Conservation (phyloP, 1,284 basidiomycete species). For the Jaminaea rosea region DNA sequence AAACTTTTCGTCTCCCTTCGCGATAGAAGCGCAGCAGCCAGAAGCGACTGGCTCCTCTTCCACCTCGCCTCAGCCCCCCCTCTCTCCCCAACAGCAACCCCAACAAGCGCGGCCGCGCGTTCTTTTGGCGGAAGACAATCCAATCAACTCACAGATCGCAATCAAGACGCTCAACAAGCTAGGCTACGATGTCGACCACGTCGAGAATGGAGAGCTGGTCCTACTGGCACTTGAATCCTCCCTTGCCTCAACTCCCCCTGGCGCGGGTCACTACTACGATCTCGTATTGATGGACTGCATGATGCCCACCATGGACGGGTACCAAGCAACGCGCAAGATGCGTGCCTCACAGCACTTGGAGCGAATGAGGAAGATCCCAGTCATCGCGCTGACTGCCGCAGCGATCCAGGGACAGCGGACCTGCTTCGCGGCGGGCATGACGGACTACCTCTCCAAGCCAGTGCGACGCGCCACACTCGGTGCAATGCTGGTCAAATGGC, state of each 20-base stretch:
- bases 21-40: too few relatives aligned
- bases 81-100: too few relatives aligned
- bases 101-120: conserved; percentile 14
- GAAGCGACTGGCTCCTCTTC: too few relatives aligned
- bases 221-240: conserved; percentile 24
- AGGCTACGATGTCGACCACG: conserved; percentile 27
- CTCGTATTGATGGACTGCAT: conserved; percentile 29
- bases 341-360: conserved; percentile 9
- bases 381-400: conserved; percentile 36
- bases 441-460: conserved; percentile 37
- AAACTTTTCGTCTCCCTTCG: too few relatives aligned
- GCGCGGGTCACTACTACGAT: conserved; percentile 29
- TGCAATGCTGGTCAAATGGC: conserved; percentile 27
- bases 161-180: conserved; percentile 34
- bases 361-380: conserved; percentile 23
- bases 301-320: conserved; percentile 32
- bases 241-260: too few relatives aligned
- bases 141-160: conserved; percentile 36
- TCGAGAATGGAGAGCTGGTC: conserved; percentile 35
- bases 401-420: conserved; percentile 31
- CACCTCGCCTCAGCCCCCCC: too few relatives aligned
- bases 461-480: conserved; percentile 31
- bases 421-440: conserved; percentile 32
- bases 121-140: conserved; percentile 38
- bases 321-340: conserved; percentile 26